Percentiles rank a stretch among this genome's conserved stretches.
These are phyloP conservation scores for Dictyostelium purpureum DNA, from an alignment of 78 protist species.

Conservation along the genomic window DNA sequence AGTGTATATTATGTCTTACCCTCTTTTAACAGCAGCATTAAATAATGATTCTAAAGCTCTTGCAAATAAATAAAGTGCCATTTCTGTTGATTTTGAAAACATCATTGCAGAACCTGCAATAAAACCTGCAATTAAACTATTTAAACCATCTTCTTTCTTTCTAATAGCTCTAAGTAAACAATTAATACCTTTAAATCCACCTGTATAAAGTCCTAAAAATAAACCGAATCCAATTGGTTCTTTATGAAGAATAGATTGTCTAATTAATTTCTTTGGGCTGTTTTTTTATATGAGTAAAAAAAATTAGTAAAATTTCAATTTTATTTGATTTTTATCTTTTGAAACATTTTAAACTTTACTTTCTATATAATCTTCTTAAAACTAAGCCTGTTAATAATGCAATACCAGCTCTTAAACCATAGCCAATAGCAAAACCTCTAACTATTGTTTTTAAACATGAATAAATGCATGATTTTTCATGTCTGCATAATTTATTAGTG, in stretches of 20 bases:
- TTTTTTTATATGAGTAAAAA: too few relatives aligned
- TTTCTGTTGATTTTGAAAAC: constrained; percentile 72
- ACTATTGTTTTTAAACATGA: not conserved
- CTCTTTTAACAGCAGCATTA: constrained; percentile 71
- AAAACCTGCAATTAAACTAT: constrained; percentile 58
- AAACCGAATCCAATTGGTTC: constrained; percentile 73
- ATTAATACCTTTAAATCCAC: constrained; percentile 52
- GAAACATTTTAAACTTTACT: constrained; percentile 28
- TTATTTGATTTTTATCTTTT: not conserved
- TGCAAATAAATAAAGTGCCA: constrained; percentile 67
- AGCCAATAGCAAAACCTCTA: constrained; percentile 53
- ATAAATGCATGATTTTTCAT: constrained; percentile 12
- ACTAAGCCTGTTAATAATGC: constrained; percentile 47
- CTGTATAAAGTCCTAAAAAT: constrained; percentile 65
- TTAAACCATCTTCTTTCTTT: constrained; percentile 68
- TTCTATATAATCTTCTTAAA: constrained; percentile 69
- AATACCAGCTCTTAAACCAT: constrained; percentile 62
- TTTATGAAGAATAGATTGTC: constrained; percentile 66
- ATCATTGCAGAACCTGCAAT: constrained; percentile 52
- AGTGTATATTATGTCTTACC: constrained; percentile 22
- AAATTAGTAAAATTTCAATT: not conserved
- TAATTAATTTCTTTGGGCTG: constrained; percentile 63
- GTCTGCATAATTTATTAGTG: constrained; percentile 29
- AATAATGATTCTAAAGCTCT: constrained; percentile 76
- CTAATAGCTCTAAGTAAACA: constrained; percentile 55